Percentiles rank a stretch among this genome's conserved stretches.
phyloP scores from a whole-genome alignment of 768 basidiomycete genomes.

The Phanerochaete sordida region DNA sequence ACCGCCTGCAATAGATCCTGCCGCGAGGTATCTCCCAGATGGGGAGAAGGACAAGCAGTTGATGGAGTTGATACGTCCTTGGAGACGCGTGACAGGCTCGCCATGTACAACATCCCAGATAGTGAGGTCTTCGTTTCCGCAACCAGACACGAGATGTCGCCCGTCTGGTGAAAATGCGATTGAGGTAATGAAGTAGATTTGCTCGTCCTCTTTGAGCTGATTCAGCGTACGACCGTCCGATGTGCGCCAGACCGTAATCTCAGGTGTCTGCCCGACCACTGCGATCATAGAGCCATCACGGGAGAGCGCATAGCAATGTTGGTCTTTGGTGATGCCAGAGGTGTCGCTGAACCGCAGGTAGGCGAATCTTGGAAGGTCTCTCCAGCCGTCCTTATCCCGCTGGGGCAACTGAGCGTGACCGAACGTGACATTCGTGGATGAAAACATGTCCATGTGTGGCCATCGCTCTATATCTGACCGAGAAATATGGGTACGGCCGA shows the following conservation, averaged over 20 bases:
- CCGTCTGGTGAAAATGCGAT: not conserved
- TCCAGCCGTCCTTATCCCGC: no score
- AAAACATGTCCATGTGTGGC: no score
- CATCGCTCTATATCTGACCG: no score
- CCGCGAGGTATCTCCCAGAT: no score
- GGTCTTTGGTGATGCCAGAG: not conserved
- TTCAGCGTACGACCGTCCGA: not conserved
- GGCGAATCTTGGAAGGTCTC: not conserved
- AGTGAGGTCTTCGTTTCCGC: not conserved
- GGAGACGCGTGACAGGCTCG: not conserved
- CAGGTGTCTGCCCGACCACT: not conserved
- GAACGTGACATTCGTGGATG: no score
- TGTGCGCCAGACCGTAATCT: not conserved
- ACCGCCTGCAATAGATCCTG: no score
- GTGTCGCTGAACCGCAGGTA: not conserved
- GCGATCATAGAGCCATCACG: not conserved
- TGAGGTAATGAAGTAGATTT: not conserved
- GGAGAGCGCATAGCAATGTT: not conserved
- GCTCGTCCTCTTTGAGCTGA: not conserved
- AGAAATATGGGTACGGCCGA: no score
- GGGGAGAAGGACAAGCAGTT: conserved; percentile 2
- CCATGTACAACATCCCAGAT: not conserved
- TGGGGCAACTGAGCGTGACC: no score
- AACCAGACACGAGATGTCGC: not conserved
- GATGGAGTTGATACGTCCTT: not conserved